Base-by-base conservation (phyloP, 352 stramenopile species). In the Phytophthora cactorum region DNA sequence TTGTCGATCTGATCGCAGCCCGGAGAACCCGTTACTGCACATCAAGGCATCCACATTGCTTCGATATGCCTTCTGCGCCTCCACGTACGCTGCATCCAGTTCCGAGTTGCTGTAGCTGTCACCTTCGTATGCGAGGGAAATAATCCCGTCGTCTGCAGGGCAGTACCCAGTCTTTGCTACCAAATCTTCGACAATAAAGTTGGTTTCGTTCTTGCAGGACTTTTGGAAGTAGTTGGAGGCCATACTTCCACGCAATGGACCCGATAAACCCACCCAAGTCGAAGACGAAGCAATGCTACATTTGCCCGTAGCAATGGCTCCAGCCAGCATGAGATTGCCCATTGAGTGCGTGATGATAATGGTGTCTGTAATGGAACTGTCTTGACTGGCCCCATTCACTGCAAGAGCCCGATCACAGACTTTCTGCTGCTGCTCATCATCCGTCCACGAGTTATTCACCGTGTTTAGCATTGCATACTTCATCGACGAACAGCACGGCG, bases 301-400 rank as follows among this genome's bases (percentile, higher is more conserved):
- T 8, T 61, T 67, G 0, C 54, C 59, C 3, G 52, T 63, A 51
- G 70, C 73, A 14, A 78, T 68, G 5, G 73, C 73, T 10, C 73
- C 66, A 29, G 61, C 73, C 17, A 81, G 38, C 50, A 78, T 58
- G 17, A 84, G 61, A 31, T 66, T 72, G 25, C 75, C 74, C 71
- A 83, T 81, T 12, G 79, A 87, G 36, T 84, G 76, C 4, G 68
- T 68, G 27, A 87, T 56, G 14, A 87, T 52, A 36, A 83, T 81
- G 2, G 74, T 73, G 46, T 84, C 61, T 34, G 57, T 55, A 38
- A 82, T 73, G 1, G 52, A 55, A 6, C 36, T 59, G 11, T 25
- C 50, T 36, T 66, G 43, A 47, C 59, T 74, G 14, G 55, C 64
- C 5, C 60, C 43, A 17, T 63, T 78, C 17, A 73, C 59, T 1